Conservation (phyloP, 805 yeast species). For the Barnettozyma californica region DNA sequence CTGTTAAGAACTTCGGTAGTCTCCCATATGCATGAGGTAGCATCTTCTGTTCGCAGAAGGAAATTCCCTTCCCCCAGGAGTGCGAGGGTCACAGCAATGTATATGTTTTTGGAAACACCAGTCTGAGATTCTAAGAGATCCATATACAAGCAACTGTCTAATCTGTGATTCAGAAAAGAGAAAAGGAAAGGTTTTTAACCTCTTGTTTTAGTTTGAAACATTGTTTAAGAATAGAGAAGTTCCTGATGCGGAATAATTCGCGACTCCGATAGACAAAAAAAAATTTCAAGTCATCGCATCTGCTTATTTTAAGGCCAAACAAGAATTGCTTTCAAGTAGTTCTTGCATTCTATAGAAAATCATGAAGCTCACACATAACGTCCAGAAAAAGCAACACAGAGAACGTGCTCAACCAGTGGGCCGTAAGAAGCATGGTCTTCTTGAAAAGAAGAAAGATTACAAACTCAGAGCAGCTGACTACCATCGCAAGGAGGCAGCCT, state of each 20-base stretch:
- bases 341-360: not conserved
- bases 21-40: not conserved
- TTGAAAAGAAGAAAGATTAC: conserved; percentile 91
- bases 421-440: conserved; percentile 71
- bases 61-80: conserved; percentile 25
- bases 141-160: not conserved
- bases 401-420: conserved; percentile 85
- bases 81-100: conserved; percentile 12
- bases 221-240: not conserved
- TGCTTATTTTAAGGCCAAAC: not conserved
- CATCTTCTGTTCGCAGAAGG: conserved; percentile 12
- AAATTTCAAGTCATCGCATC: conserved; percentile 2
- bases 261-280: not conserved
- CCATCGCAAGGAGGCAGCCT: conserved; percentile 50
- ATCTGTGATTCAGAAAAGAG: not conserved
- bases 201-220: not conserved
- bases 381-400: conserved; percentile 93
- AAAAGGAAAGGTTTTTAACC: not conserved
- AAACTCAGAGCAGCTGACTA: conserved; percentile 63
- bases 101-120: conserved; percentile 6
- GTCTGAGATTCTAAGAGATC: not conserved
- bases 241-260: not conserved
- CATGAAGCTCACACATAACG: conserved; percentile 76
- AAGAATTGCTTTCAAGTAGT: not conserved
- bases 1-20: not conserved